phyloP scores from a whole-genome alignment of 2,329 filamentous ascomycete genomes.

The Orbilia oligospora region DNA sequence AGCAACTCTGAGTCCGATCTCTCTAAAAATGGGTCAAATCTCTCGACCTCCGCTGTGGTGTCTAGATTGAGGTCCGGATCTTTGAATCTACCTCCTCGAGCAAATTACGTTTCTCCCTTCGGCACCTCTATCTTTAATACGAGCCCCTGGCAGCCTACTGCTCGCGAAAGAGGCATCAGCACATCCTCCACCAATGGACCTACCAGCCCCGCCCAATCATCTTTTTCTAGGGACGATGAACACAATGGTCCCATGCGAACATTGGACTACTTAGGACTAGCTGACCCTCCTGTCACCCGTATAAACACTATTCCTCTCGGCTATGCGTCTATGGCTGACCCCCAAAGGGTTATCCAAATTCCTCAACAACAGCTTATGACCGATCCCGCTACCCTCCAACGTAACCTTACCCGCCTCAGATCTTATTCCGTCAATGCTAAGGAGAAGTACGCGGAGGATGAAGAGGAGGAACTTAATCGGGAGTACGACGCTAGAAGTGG shows the following conservation, averaged over 20 bases:
- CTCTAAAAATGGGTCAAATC: slow-evolving; percentile 65
- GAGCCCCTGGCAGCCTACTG: slow-evolving; percentile 78
- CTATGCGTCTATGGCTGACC: slow-evolving; percentile 68
- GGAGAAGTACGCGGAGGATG: slow-evolving; percentile 93
- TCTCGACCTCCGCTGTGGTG: slow-evolving; percentile 63
- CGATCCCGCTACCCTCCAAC: slow-evolving; percentile 80
- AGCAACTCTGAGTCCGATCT: slow-evolving; percentile 66
- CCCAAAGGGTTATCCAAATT: slow-evolving; percentile 70
- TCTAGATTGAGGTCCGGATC: slow-evolving; percentile 64
- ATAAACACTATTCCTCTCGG: slow-evolving; percentile 75
- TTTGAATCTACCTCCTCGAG: slow-evolving; percentile 63
- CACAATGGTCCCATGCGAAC: slow-evolving; percentile 90
- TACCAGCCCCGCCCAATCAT: slow-evolving; percentile 86
- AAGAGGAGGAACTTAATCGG: slow-evolving; percentile 77
- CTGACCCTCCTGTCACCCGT: slow-evolving; percentile 85
- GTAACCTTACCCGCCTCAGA: slow-evolving; percentile 86
- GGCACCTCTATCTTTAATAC: slow-evolving; percentile 90
- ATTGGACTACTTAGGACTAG: slow-evolving; percentile 93
- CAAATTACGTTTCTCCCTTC: slow-evolving; percentile 74
- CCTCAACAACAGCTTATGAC: slow-evolving; percentile 76
- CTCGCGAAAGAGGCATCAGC: slow-evolving; percentile 84
- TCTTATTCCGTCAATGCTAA: slow-evolving; percentile 99
- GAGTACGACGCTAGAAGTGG: slow-evolving; percentile 74
- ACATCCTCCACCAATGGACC: slow-evolving; percentile 87
- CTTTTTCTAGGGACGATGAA: slow-evolving; percentile 88